A percentile compares a stretch with the other conserved stretches of the same genome.
Conservation (phyloP, 495 filamentous ascomycete species). For the Neurospora tetrasperma region DNA sequence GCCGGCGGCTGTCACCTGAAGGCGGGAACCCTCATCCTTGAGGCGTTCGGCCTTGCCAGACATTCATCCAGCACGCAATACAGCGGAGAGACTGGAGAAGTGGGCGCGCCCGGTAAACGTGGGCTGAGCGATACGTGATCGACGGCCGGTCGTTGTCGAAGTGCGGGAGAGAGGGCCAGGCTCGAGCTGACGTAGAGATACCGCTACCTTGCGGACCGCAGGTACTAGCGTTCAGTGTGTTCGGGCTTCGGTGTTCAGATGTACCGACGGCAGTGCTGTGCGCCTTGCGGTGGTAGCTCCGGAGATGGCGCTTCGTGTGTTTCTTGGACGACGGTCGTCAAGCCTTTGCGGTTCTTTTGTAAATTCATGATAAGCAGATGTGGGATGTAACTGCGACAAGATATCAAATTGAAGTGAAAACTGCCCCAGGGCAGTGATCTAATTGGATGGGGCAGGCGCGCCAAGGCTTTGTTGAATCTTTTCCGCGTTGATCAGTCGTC, state of each 20-base stretch:
- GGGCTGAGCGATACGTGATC: conserved; percentile 1
- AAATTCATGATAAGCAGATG: no score
- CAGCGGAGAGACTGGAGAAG: not conserved
- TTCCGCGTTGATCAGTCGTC: not conserved
- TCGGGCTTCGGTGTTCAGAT: not conserved
- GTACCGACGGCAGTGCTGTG: not conserved
- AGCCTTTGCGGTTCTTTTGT: not conserved
- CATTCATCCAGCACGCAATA: conserved; percentile 21
- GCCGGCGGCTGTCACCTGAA: conserved; percentile 75
- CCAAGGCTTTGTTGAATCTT: not conserved
- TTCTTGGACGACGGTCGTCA: not conserved
- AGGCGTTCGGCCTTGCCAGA: conserved; percentile 46
- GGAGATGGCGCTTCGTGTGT: not conserved
- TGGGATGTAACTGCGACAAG: not conserved
- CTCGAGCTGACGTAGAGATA: not conserved
- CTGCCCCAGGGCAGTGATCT: not conserved
- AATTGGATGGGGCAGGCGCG: not conserved
- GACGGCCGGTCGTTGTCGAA: not conserved
- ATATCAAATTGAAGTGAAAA: not conserved
- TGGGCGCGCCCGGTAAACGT: not conserved
- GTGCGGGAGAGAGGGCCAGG: not conserved
- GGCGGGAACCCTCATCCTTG: conserved; percentile 85
- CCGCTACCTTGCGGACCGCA: not conserved
- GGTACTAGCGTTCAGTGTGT: not conserved
- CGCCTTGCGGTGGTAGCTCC: not conserved